Conservation (phyloP, 805 yeast genomes). For the Hanseniaspora lachancei region DNA sequence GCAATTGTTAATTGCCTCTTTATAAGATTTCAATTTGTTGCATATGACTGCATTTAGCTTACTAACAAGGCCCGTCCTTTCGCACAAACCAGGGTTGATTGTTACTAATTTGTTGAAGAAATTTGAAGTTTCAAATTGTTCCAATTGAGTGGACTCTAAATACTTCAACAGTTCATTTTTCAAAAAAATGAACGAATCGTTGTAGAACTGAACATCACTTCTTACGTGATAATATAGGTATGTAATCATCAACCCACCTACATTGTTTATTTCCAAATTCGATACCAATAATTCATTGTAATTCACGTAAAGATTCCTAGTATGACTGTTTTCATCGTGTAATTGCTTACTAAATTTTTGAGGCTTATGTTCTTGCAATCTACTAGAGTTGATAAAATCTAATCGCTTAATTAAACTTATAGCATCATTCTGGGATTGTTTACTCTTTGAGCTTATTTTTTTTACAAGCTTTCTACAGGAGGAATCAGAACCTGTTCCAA, state of each 20-base stretch:
- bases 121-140: background rate
- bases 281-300: background rate
- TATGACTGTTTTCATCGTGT: background rate
- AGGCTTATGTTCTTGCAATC: background rate
- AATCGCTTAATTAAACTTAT: background rate
- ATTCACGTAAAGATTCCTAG: background rate
- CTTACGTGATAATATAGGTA: background rate
- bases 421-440: background rate
- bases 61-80: background rate
- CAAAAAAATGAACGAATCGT: background rate
- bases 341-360: background rate
- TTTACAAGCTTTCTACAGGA: background rate
- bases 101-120: background rate
- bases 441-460: background rate
- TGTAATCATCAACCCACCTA: background rate
- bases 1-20: background rate
- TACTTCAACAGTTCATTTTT: background rate
- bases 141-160: background rate
- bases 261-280: background rate
- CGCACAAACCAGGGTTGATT: background rate
- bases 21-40: background rate
- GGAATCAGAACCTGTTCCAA: background rate
- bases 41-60: background rate
- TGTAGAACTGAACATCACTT: background rate
- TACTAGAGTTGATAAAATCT: background rate